Evolutionary conservation across 2,329 filamentous ascomycete genomes (phyloP).

Genomic region (Raffaelea arxii): DNA sequence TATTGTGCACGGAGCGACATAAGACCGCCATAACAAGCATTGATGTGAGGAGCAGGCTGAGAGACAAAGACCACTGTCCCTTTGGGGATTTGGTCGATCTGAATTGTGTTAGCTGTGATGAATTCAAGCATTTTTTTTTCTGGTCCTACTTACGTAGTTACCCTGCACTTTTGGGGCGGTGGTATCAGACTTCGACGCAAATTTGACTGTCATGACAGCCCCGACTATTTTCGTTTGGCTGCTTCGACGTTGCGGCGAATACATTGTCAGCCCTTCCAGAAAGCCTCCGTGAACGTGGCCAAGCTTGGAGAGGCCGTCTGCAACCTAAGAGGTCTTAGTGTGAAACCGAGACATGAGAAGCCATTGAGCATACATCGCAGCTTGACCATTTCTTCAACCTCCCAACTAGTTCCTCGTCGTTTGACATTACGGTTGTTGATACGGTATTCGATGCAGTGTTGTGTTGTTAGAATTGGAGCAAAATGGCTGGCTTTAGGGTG

Average conservation of each 20-base stretch:
- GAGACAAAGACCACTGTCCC: slow-evolving; percentile 42
- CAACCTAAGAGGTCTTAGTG: no score
- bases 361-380: no score
- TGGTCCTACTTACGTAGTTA: slow-evolving; percentile 43
- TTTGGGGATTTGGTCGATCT: slow-evolving; percentile 39
- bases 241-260: slow-evolving; percentile 40
- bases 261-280: slow-evolving; percentile 42
- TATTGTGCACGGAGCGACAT: slow-evolving; percentile 39
- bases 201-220: slow-evolving; percentile 44
- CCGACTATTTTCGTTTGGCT: slow-evolving; percentile 43
- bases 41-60: slow-evolving; percentile 35
- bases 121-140: no score
- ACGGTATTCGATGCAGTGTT: no score
- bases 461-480: no score
- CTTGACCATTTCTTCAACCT: no score
- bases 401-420: no score
- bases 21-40: slow-evolving; percentile 44
- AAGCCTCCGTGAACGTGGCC: slow-evolving; percentile 50
- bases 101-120: no score
- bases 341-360: no score
- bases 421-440: no score
- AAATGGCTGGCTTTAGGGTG: no score
- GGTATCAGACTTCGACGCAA: slow-evolving; percentile 35
- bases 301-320: no score
- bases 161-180: slow-evolving; percentile 31